These are phyloP conservation scores for Saccharomyces cerevisiae DNA, from an alignment of 805 yeast genomes.

Conservation along the genomic window DNA sequence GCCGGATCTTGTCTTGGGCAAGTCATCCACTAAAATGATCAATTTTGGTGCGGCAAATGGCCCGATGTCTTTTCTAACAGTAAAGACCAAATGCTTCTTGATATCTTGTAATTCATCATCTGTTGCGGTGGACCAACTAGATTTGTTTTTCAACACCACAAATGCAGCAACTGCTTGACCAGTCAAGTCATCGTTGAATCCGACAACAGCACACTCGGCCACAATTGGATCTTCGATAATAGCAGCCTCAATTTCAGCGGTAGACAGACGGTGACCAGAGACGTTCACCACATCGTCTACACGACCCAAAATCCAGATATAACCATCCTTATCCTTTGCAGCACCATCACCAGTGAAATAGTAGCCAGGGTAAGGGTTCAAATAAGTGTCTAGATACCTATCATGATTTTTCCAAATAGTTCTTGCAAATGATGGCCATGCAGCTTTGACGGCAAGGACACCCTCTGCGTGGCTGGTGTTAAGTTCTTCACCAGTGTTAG, in stretches of 20 bases:
- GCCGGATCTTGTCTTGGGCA: slow-evolving; percentile 82
- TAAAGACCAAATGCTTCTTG: slow-evolving; percentile 56
- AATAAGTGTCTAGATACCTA: slow-evolving; percentile 71
- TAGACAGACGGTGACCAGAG: slow-evolving; percentile 79
- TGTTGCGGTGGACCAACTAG: slow-evolving; percentile 25
- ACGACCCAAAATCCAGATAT: slow-evolving; percentile 78
- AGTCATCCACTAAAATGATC: slow-evolving; percentile 62
- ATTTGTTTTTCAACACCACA: slow-evolving; percentile 58
- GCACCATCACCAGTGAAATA: slow-evolving; percentile 90
- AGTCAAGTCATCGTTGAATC: slow-evolving; percentile 72
- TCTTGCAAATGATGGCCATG: slow-evolving; percentile 87
- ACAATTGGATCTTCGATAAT: slow-evolving; percentile 62
- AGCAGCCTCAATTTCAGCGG: slow-evolving; percentile 83
- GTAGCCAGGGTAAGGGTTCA: slow-evolving; percentile 72
- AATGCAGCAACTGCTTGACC: slow-evolving; percentile 83
- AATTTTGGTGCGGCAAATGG: slow-evolving; percentile 82
- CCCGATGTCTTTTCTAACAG: slow-evolving; percentile 73
- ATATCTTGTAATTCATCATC: slow-evolving; percentile 43
- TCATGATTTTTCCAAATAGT: slow-evolving; percentile 71
- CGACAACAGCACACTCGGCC: slow-evolving; percentile 77
- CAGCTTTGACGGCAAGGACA: slow-evolving; percentile 58
- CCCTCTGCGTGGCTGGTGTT: slow-evolving; percentile 70
- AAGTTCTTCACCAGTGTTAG: slow-evolving; percentile 63
- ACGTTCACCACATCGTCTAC: slow-evolving; percentile 87
- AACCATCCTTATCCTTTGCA: slow-evolving; percentile 76